phyloP scores from a whole-genome alignment of 257 asterid species.

The Mitragyna speciosa region DNA sequence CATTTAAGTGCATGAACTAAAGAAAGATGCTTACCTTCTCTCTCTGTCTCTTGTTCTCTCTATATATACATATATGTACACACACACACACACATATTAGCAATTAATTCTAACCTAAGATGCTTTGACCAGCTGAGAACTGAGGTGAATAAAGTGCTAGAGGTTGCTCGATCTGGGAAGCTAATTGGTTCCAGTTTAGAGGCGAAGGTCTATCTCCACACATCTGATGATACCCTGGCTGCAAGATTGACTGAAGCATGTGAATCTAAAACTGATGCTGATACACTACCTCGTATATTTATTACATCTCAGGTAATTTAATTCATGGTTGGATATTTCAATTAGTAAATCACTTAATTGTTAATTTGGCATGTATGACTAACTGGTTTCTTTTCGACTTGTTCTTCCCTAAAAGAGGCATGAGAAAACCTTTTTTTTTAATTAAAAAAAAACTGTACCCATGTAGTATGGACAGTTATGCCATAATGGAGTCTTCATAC shows the following conservation, averaged over 20 bases:
- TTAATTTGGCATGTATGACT: not conserved
- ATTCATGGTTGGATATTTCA: not conserved
- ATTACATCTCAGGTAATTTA: slow-evolving; percentile 83
- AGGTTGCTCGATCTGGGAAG: slow-evolving; percentile 75
- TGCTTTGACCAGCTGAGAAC: slow-evolving; percentile 72
- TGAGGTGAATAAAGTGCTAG: slow-evolving; percentile 98
- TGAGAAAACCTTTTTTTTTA: not conserved
- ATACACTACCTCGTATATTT: slow-evolving; percentile 75
- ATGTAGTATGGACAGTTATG: too few relatives aligned
- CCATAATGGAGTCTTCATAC: not conserved
- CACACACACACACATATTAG: not conserved
- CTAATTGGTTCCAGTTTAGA: slow-evolving; percentile 93
- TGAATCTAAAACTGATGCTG: slow-evolving; percentile 67
- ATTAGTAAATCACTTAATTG: not conserved
- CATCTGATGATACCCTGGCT: slow-evolving; percentile 54
- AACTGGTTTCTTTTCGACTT: not conserved
- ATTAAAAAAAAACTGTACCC: not conserved
- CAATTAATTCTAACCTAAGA: slow-evolving; percentile 3
- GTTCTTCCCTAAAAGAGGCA: not conserved
- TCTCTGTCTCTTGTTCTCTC: too few relatives aligned
- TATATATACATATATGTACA: too few relatives aligned
- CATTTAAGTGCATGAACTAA: not conserved
- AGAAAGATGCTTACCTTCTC: too few relatives aligned
- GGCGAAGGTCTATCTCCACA: slow-evolving; percentile 76
- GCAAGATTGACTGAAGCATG: slow-evolving; percentile 50